Base-by-base conservation (phyloP, 139 green algal species). In the Zygnema cylindricum region DNA sequence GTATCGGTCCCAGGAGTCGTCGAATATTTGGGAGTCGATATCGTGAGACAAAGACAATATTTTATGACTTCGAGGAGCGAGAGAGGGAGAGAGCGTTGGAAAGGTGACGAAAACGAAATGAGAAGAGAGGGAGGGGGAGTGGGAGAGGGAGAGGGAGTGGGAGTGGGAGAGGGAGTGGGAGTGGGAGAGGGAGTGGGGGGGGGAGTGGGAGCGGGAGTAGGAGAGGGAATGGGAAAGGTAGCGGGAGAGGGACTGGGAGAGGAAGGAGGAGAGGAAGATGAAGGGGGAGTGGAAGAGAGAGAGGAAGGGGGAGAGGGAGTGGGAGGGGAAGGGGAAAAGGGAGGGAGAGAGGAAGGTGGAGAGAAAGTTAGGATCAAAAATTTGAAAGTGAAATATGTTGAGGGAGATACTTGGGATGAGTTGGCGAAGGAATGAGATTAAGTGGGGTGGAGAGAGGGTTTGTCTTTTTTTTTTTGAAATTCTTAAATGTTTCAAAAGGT, bases 11-110 rank as follows among this genome's bases (percentile, higher is more conserved):
- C 36, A 3, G 71, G 71, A 54, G 36, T 43, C 11, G 71, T 79
- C 38, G 71, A 79, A 11, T 79, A 79, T 16, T 16, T 79, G 7
- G 71, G 71, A 11, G 71, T 79, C 38, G 71, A 79, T 11, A 79
- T 79, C 16, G 36, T 79, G 38, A 3, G 71, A 16, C 71, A 79
- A n/a, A n/a, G n/a, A 7, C 36, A 16, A 3, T 54, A 7, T 16
- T 79, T 41, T 16, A 79, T 3, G 71, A 79, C 71, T 16, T 40
- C 36, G 30, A 30, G 30, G 25, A 25, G 30, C 30, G 57, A 73
- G 30, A 30, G 57, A 35, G 57, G 57, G 30, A 30, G 57, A 73
- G 7, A 43, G 16, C 11, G 71, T 43, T 41, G 71, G 11, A n/a
- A 16, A 3, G 7, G 16, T 16, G 3, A 7, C 38, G 7, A 79